A percentile compares a stretch with the other conserved stretches of the same genome.
Evolutionary conservation across 78 protist genomes (phyloP).

Genomic region (Dictyostelium purpureum): DNA sequence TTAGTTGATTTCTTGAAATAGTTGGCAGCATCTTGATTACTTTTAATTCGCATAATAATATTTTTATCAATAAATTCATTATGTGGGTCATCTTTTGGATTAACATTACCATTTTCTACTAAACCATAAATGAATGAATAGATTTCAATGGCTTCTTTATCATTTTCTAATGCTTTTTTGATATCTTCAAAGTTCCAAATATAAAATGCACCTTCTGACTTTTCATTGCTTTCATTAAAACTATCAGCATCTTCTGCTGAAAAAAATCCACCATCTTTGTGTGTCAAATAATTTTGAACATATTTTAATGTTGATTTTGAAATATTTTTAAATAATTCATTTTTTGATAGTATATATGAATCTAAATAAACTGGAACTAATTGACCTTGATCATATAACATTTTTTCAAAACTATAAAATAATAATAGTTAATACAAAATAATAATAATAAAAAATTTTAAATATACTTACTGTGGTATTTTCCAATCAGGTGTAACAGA

Average conservation of each 20-base stretch:
- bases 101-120: slow-evolving; percentile 77
- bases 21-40: slow-evolving; percentile 20
- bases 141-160: neutral
- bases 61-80: slow-evolving; percentile 81
- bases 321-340: neutral
- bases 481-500: slow-evolving; percentile 83
- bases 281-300: slow-evolving; percentile 35
- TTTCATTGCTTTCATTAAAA: slow-evolving; percentile 22
- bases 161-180: neutral
- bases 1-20: slow-evolving; percentile 15
- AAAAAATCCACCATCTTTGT: slow-evolving; percentile 69
- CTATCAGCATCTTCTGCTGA: slow-evolving; percentile 90
- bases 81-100: slow-evolving; percentile 81
- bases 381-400: slow-evolving; percentile 90
- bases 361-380: slow-evolving; percentile 77
- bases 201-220: slow-evolving; percentile 87
- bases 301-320: slow-evolving; percentile 23
- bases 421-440: neutral
- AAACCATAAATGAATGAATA: slow-evolving; percentile 40
- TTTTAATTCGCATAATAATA: slow-evolving; percentile 32
- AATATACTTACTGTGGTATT: slow-evolving; percentile 86
- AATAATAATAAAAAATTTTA: neutral
- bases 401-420: slow-evolving; percentile 87
- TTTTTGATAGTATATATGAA: slow-evolving; percentile 50
- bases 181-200: slow-evolving; percentile 77